Evolutionary conservation across 805 yeast species (phyloP).

Genomic region (Lipomyces sp.): DNA sequence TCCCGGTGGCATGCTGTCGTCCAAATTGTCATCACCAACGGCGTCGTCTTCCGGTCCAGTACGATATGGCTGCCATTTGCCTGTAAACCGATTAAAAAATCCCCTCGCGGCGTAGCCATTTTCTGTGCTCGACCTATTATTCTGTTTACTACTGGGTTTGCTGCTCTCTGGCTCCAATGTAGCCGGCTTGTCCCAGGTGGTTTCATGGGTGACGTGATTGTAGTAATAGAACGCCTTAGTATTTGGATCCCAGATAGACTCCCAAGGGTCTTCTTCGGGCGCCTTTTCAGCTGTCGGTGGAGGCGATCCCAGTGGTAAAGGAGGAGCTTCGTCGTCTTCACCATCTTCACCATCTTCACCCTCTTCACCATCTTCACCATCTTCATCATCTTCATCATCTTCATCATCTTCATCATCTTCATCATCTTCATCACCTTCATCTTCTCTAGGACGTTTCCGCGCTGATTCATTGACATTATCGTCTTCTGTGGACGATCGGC

Average conservation of each 20-base stretch:
- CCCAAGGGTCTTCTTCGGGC: slow-evolving; percentile 40
- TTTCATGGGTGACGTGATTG: slow-evolving; percentile 38
- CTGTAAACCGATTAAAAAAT: slow-evolving; percentile 31
- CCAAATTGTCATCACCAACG: slow-evolving; percentile 13
- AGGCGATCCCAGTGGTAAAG: slow-evolving; percentile 37
- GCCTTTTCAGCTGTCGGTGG: slow-evolving; percentile 31
- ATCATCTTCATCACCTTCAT: slow-evolving; percentile 11
- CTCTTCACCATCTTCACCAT: background rate
- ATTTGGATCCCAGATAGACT: slow-evolving; percentile 39
- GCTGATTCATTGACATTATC: background rate
- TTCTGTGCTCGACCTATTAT: background rate
- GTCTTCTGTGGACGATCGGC: background rate
- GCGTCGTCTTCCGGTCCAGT: slow-evolving; percentile 5
- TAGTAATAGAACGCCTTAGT: slow-evolving; percentile 39
- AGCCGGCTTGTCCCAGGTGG: slow-evolving; percentile 43
- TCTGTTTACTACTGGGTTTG: background rate
- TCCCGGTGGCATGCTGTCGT: slow-evolving; percentile 15
- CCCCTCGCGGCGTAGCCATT: slow-evolving; percentile 29
- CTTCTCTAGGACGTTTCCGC: background rate
- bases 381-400: slow-evolving; percentile 24
- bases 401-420: slow-evolving; percentile 18
- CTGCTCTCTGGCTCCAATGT: background rate
- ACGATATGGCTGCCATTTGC: slow-evolving; percentile 28
- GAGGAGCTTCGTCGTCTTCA: slow-evolving; percentile 29
- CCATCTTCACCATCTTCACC: background rate